Base-by-base conservation (phyloP, 768 basidiomycete species). In the Boletus pseudopeckii region DNA sequence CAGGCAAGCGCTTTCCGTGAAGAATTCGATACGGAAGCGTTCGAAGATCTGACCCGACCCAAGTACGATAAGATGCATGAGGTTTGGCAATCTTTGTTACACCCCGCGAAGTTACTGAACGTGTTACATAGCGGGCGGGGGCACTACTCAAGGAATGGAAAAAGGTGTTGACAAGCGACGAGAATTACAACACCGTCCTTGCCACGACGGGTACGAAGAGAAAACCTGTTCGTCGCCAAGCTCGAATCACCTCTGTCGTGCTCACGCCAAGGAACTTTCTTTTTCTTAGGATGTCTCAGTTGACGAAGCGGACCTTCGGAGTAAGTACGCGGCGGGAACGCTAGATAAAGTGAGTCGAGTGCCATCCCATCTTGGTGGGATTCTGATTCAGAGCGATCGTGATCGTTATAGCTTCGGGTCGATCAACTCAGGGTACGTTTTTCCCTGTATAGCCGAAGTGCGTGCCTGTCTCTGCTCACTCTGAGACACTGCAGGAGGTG, bases 1-100 rank as follows among this genome's bases (percentile, higher is more conserved):
- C 86, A 97, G 71, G 92, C 96, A 8, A 85, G 84, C 50, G 97
- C 97, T 0, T 95, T 98, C 72, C 84, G 90, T 48, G 91, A 97
- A 65, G 84, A 93, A 54, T 97, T 86, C 58, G 85, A 96, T 65
- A 75, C 80, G 1, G 81, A 84, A 52, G 72, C 81, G 0, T 91
- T 92, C 55, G 85, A 90, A 57, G 96, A 99, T 70, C 72, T 86
- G 60, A 93, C 95, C 0, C 67, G 79, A 54, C 95, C 95, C 5
- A 85, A 88, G 61, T 73, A 82, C 44, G 82, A 85, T 53, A 77
- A 80, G 66, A 92, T 98, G 51, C 88, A 92, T 64, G 84, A 88
- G 77, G 92, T 90, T 54, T 48, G 75, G 54, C 7, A 1, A 34
- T 45, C 17, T 18, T 15, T 2, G 22, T 48, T 32, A 5, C 24